These are phyloP conservation scores for Aristolochia californica DNA, from an alignment of 164 flowering plant genomes.

Conservation along the genomic window DNA sequence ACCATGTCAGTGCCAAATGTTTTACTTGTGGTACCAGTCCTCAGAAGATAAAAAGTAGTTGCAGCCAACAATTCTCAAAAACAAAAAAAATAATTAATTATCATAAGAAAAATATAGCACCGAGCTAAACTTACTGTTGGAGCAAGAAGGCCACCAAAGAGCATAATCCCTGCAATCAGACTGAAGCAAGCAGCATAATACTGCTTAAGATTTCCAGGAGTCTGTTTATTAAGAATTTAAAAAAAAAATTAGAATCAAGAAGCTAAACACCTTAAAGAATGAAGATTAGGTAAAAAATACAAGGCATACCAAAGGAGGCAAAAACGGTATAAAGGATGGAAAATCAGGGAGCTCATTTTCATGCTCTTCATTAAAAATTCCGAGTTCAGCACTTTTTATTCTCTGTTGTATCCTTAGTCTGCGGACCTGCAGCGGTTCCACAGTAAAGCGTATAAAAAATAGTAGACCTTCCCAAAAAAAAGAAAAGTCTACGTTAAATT, in stretches of 20 bases:
- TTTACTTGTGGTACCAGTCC: too few species aligned
- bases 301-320: slow-evolving; percentile 81
- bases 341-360: slow-evolving; percentile 81
- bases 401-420: slow-evolving; percentile 91
- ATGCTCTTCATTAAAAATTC: slow-evolving; percentile 42
- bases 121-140: slow-evolving; percentile 57
- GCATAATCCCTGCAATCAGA: slow-evolving; percentile 71
- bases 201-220: slow-evolving; percentile 58
- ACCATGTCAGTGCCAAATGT: too few species aligned
- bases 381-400: slow-evolving; percentile 69
- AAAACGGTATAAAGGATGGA: slow-evolving; percentile 94
- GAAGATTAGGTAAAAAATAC: not conserved
- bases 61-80: too few species aligned
- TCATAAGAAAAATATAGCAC: too few species aligned
- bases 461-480: too few species aligned
- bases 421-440: slow-evolving; percentile 47
- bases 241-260: not conserved
- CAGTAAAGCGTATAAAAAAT: not conserved
- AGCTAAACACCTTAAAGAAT: too few species aligned
- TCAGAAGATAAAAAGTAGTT: too few species aligned
- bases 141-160: slow-evolving; percentile 95
- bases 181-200: slow-evolving; percentile 83
- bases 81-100: too few species aligned
- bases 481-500: too few species aligned
- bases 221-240: slow-evolving; percentile 26